These are phyloP conservation scores for Fusarium verrucosum DNA, from an alignment of 2,329 filamentous ascomycete genomes.

Conservation along the genomic window DNA sequence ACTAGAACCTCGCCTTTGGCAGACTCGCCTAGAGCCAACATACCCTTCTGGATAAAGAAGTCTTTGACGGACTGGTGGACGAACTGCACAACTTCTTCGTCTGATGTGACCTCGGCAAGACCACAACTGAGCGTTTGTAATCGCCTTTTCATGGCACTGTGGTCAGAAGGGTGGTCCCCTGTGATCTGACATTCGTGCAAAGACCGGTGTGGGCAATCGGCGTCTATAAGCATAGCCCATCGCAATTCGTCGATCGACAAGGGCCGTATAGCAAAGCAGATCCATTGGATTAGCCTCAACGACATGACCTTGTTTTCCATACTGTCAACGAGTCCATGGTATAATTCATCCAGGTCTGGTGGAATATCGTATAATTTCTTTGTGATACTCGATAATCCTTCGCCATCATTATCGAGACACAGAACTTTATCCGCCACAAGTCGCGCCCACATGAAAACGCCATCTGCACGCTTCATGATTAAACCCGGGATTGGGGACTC, in stretches of 20 bases:
- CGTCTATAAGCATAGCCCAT: slow-evolving; percentile 46
- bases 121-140: background rate
- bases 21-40: background rate
- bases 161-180: background rate
- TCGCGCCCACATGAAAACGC: no score
- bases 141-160: background rate
- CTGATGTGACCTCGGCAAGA: background rate
- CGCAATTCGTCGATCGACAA: slow-evolving; percentile 39
- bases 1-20: background rate
- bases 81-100: background rate
- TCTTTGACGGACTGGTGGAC: background rate
- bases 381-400: no score
- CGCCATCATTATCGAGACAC: no score
- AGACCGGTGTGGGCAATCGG: slow-evolving; percentile 7
- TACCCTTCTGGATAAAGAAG: background rate
- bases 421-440: no score
- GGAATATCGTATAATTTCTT: no score
- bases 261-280: slow-evolving; percentile 45
- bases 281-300: slow-evolving; percentile 45
- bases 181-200: background rate
- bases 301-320: no score
- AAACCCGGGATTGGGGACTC: no score
- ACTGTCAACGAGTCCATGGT: no score
- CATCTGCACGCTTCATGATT: no score
- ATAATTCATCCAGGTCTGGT: no score